Percentiles rank a stretch among this genome's conserved stretches.
phyloP scores from a whole-genome alignment of 2,329 filamentous ascomycete genomes.

The Sarocladiaceae sp. region DNA sequence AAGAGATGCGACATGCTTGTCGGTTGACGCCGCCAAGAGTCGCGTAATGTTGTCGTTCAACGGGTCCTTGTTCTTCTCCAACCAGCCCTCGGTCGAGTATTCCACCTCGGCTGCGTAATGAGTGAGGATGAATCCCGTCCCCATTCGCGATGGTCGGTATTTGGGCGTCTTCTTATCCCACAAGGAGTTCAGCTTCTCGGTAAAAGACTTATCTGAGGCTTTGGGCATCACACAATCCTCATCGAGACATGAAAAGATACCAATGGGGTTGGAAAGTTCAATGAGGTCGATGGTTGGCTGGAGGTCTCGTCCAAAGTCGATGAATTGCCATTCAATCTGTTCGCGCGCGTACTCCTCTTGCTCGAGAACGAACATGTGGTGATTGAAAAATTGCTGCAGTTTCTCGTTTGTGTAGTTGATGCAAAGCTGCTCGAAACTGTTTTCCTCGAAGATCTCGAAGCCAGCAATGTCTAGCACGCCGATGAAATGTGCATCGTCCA shows the following conservation, averaged over 20 bases:
- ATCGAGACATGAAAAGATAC: conserved; percentile 96
- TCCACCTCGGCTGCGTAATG: conserved; percentile 98
- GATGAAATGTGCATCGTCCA: conserved; percentile 92
- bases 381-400: conserved; percentile 98
- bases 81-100: conserved; percentile 89
- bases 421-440: conserved; percentile 97
- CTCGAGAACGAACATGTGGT: conserved; percentile 99
- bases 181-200: conserved; percentile 90
- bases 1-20: conserved; percentile 75
- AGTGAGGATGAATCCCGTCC: conserved; percentile 89
- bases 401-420: conserved; percentile 99
- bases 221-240: conserved; percentile 99
- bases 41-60: conserved; percentile 95
- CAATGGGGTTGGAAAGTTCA: conserved; percentile 91
- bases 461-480: conserved; percentile 98
- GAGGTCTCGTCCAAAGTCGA: conserved; percentile 94
- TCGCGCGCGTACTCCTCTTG: conserved; percentile 97
- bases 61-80: conserved; percentile 99
- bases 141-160: conserved; percentile 81
- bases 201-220: conserved; percentile 93
- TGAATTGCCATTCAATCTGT: conserved; percentile 99
- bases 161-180: conserved; percentile 97
- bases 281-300: conserved; percentile 98
- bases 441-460: conserved; percentile 97
- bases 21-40: conserved; percentile 72